phyloP scores from a whole-genome alignment of 2,329 filamentous ascomycete species.

The Trichophyton benhamiae region DNA sequence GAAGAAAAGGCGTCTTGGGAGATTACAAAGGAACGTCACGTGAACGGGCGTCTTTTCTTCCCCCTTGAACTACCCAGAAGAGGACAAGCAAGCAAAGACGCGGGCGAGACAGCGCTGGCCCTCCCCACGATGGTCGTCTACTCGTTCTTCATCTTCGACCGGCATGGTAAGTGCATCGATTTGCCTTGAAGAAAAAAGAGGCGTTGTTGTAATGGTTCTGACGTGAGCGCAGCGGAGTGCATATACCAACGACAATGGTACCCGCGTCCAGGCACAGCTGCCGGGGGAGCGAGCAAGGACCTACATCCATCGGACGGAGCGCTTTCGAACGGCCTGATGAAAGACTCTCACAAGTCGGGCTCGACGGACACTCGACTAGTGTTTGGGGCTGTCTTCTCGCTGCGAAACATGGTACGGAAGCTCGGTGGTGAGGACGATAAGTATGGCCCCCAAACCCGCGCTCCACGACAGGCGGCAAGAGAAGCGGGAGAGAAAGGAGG shows the following conservation, averaged over 20 bases:
- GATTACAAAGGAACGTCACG: neutral
- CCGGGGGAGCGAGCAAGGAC: conserved; percentile 24
- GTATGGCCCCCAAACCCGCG: conserved; percentile 23
- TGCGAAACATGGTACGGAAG: conserved; percentile 94
- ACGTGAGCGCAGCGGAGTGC: conserved; percentile 64
- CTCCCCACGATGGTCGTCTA: conserved; percentile 65
- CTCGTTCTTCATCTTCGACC: conserved; percentile 97
- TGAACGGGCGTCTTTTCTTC: neutral
- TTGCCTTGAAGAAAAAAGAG: neutral
- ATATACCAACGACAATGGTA: conserved; percentile 89
- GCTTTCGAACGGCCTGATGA: conserved; percentile 30
- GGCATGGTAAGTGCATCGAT: conserved; percentile 57
- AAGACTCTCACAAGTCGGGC: conserved; percentile 26
- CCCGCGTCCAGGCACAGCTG: conserved; percentile 36
- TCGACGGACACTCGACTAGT: conserved; percentile 89
- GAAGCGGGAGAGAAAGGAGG: neutral
- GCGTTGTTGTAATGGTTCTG: neutral
- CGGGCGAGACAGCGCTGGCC: neutral
- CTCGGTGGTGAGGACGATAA: conserved; percentile 82
- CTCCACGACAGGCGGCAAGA: neutral
- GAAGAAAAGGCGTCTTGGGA: neutral
- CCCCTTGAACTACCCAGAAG: neutral
- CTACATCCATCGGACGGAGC: conserved; percentile 25
- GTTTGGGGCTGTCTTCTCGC: conserved; percentile 90
- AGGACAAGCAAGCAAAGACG: neutral